A percentile compares a stretch with the other conserved stretches of the same genome.
These are phyloP conservation scores for Bipolaris oryzae DNA, from an alignment of 2,329 filamentous ascomycete species.

Conservation along the genomic window DNA sequence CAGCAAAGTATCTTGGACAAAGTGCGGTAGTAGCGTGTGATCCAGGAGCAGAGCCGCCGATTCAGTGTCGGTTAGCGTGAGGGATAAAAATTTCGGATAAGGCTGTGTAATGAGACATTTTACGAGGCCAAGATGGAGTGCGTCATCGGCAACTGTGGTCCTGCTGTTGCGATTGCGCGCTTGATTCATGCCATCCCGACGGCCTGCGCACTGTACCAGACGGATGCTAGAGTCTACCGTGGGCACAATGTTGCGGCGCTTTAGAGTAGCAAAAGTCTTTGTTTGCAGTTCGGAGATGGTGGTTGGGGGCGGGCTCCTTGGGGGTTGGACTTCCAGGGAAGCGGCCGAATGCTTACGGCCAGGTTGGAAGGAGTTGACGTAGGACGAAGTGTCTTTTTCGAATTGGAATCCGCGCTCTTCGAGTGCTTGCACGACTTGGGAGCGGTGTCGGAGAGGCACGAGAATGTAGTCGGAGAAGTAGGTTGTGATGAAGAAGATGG, in stretches of 20 bases:
- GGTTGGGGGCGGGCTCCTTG: conserved; percentile 76
- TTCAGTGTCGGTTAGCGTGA: conserved; percentile 75
- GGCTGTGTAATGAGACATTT: conserved; percentile 56
- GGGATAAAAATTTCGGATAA: conserved; percentile 71
- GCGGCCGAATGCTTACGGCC: conserved; percentile 55
- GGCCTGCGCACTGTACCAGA: conserved; percentile 82
- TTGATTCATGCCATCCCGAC: conserved; percentile 47
- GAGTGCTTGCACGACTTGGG: conserved; percentile 76
- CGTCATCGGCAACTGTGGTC: conserved; percentile 48
- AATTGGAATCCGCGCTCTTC: conserved; percentile 84
- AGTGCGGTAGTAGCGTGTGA: conserved; percentile 66
- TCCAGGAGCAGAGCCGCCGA: conserved; percentile 76
- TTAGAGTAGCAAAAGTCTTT: conserved; percentile 84
- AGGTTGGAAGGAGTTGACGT: conserved; percentile 62
- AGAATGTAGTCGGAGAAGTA: conserved; percentile 98
- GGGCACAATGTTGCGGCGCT: conserved; percentile 75
- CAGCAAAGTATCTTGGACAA: conserved; percentile 68
- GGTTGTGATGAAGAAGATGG: conserved; percentile 98
- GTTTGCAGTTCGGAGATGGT: conserved; percentile 79
- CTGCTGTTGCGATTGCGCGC: conserved; percentile 36
- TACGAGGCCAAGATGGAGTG: conserved; percentile 55
- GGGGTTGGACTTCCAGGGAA: conserved; percentile 55
- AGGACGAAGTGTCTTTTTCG: conserved; percentile 66
- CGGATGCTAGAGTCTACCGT: conserved; percentile 71
- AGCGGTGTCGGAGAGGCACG: conserved; percentile 75